Evolutionary conservation across 139 green algal species (phyloP).

Genomic region (Micractinium conductrix): DNA sequence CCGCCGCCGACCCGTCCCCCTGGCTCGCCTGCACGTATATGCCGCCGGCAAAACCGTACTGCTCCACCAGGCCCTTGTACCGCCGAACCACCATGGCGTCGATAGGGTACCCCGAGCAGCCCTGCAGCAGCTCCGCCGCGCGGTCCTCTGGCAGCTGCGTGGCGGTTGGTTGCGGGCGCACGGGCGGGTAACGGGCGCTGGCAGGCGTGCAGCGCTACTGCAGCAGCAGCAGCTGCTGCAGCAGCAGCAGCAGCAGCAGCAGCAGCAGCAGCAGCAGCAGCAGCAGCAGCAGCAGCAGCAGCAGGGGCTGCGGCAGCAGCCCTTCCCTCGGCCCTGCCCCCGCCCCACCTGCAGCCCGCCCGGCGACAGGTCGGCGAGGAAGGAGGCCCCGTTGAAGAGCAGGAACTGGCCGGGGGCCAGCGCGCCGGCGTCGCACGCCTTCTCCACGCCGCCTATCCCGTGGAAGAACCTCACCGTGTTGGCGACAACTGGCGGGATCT

Average conservation of each 20-base stretch:
- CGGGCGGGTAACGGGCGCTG: too few relatives aligned
- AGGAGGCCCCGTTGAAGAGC: conserved; percentile 70
- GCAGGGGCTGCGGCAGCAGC: too few relatives aligned
- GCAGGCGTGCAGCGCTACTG: not conserved
- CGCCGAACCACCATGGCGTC: conserved; percentile 34
- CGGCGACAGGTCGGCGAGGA: conserved; percentile 52
- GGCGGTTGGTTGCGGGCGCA: too few relatives aligned
- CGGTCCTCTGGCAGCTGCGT: conserved; percentile 13
- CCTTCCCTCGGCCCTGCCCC: not conserved
- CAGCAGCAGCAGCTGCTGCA: not conserved
- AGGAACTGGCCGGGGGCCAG: conserved; percentile 50
- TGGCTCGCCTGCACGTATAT: conserved; percentile 57
- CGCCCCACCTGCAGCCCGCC: conserved; percentile 10
- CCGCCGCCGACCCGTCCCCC: not conserved
- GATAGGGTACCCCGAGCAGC: not conserved
- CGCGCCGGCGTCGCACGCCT: conserved; percentile 51
- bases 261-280: too few relatives aligned
- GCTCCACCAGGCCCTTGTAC: conserved; percentile 46
- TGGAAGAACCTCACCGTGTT: conserved; percentile 65
- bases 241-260: too few relatives aligned
- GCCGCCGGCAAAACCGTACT: conserved; percentile 52
- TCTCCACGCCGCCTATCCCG: conserved; percentile 60
- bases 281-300: too few relatives aligned
- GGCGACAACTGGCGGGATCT: not conserved
- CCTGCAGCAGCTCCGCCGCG: not conserved